These are phyloP conservation scores for Neopestalotiopsis clavispora DNA, from an alignment of 2,329 filamentous ascomycete species.

Conservation along the genomic window DNA sequence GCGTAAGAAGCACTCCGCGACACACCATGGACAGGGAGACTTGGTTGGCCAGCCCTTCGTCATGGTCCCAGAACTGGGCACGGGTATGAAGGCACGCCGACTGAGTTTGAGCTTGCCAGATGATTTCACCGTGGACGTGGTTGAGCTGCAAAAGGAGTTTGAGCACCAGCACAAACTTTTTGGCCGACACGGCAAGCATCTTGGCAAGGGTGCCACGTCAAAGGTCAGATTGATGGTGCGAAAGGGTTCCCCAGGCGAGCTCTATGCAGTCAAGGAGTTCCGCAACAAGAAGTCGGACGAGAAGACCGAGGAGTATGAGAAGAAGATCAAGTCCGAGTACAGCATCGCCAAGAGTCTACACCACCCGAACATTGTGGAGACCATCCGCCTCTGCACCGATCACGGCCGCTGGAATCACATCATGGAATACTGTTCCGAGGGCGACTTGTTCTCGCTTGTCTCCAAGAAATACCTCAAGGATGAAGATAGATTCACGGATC, in stretches of 20 bases:
- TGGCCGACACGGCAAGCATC: constrained; percentile 73
- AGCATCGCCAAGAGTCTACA: constrained; percentile 84
- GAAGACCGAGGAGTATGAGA: constrained; percentile 75
- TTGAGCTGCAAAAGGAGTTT: constrained; percentile 71
- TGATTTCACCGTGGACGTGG: constrained; percentile 74
- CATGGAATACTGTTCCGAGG: constrained; percentile 88
- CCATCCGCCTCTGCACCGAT: constrained; percentile 75
- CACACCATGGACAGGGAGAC: constrained; percentile 23
- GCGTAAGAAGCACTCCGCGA: constrained; percentile 30
- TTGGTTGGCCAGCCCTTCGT: constrained; percentile 54
- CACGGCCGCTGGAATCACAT: constrained; percentile 85
- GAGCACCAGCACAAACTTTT: constrained; percentile 73
- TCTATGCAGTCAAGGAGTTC: constrained; percentile 90
- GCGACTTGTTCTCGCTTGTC: constrained; percentile 79
- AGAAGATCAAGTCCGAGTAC: constrained; percentile 91
- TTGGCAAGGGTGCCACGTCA: constrained; percentile 84
- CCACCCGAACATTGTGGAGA: constrained; percentile 87
- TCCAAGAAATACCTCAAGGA: constrained; percentile 70
- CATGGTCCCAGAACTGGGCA: constrained; percentile 70
- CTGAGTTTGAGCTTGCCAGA: constrained; percentile 77
- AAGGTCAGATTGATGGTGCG: constrained; percentile 81
- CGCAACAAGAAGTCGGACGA: constrained; percentile 73
- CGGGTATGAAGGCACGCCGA: constrained; percentile 78
- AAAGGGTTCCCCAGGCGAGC: constrained; percentile 66
- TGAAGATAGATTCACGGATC: constrained; percentile 70